A percentile compares a stretch with the other conserved stretches of the same genome.
Conservation (phyloP, 1,139 yeast species). For the Geotrichum carabidarum region DNA sequence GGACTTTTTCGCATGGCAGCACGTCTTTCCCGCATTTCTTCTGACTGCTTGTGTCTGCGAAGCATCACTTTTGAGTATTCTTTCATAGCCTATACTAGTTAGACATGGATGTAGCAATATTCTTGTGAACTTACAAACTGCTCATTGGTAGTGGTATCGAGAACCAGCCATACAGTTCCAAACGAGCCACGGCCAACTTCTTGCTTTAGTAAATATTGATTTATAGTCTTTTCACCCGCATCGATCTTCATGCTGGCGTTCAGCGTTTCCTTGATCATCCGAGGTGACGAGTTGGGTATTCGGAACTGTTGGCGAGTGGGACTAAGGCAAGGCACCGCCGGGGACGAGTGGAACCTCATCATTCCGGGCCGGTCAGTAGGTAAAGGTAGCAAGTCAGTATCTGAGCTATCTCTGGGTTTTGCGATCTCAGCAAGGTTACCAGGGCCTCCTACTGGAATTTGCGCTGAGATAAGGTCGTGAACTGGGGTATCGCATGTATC, state of each 20-base stretch:
- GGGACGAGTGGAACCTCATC: conserved; percentile 35
- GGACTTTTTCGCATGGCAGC: conserved; percentile 21
- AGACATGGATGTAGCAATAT: neutral
- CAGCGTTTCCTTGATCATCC: conserved; percentile 39
- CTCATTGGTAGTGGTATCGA: conserved; percentile 47
- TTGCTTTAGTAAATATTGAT: conserved; percentile 53
- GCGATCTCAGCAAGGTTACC: neutral
- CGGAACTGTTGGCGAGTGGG: conserved; percentile 39
- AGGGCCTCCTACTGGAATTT: no score
- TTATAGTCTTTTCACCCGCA: conserved; percentile 34
- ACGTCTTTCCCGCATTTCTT: conserved; percentile 32
- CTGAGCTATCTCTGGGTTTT: neutral
- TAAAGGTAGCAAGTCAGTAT: neutral
- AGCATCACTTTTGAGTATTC: conserved; percentile 45
- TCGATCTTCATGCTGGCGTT: conserved; percentile 35
- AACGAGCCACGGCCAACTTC: conserved; percentile 83
- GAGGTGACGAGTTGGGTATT: conserved; percentile 34
- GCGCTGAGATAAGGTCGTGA: no score
- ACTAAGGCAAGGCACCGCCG: conserved; percentile 30
- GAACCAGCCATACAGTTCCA: conserved; percentile 81
- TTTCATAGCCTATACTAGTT: conserved; percentile 55
- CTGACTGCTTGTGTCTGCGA: conserved; percentile 46
- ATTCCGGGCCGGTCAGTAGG: conserved; percentile 24
- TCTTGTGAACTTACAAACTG: conserved; percentile 37
- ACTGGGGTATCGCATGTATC: no score